Evolutionary conservation across 2,329 filamentous ascomycete species (phyloP).

Genomic region (Diaporthe sp.): DNA sequence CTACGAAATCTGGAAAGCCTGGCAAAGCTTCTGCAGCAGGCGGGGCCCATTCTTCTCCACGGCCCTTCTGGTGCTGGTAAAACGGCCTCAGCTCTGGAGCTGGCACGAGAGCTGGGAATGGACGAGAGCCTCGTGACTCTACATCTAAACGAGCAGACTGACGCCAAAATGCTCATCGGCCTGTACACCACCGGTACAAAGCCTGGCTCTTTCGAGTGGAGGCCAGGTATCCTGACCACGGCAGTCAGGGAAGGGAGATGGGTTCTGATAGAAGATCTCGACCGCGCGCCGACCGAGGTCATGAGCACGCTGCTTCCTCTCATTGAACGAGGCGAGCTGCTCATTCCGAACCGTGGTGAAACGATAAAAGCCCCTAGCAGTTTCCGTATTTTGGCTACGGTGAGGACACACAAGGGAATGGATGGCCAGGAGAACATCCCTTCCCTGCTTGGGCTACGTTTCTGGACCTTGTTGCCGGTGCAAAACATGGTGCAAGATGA

Average conservation of each 20-base stretch:
- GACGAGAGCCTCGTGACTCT: conserved; percentile 89
- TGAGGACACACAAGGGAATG: conserved; percentile 81
- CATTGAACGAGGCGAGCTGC: conserved; percentile 90
- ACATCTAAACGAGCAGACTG: conserved; percentile 97
- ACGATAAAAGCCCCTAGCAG: conserved; percentile 84
- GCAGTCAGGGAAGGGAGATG: conserved; percentile 95
- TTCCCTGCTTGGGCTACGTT: conserved; percentile 83
- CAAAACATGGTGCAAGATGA: conserved; percentile 77
- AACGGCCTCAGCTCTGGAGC: conserved; percentile 86
- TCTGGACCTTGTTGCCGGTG: conserved; percentile 87
- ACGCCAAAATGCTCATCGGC: conserved; percentile 95
- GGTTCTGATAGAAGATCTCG: conserved; percentile 97
- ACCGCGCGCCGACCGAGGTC: conserved; percentile 94
- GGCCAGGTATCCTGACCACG: conserved; percentile 91
- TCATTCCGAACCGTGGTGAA: conserved; percentile 91
- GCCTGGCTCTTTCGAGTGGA: conserved; percentile 93
- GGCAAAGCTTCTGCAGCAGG: conserved; percentile 74
- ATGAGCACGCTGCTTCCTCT: conserved; percentile 93
- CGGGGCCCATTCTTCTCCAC: conserved; percentile 83
- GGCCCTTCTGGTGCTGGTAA: conserved; percentile 92
- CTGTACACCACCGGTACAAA: conserved; percentile 92
- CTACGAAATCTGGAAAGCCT: conserved; percentile 78
- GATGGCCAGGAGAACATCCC: conserved; percentile 78
- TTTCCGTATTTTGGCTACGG: conserved; percentile 93
- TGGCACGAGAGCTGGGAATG: conserved; percentile 84